phyloP scores from a whole-genome alignment of 176 grass and related monocot species.

The Leersia perrieri region DNA sequence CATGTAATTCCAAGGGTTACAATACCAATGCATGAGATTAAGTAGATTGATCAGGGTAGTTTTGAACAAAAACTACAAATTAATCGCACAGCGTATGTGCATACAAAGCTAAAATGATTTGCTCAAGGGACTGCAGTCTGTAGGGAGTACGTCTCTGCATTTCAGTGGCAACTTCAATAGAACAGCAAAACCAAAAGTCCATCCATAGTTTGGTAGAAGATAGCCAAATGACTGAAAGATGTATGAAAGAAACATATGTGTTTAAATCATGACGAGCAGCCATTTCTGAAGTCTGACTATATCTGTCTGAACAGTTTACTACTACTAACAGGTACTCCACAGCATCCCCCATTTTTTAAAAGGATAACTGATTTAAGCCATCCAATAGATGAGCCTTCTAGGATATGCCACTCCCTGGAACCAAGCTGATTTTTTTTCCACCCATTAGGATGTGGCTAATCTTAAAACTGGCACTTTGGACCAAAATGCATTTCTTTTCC shows the following conservation, averaged over 20 bases:
- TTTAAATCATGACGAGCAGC: neutral
- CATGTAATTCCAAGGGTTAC: neutral
- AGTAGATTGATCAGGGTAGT: neutral
- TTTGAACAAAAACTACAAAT: neutral
- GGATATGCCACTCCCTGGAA: too few relatives aligned
- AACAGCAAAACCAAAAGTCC: conserved; percentile 1
- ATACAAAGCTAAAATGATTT: neutral
- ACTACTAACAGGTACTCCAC: neutral
- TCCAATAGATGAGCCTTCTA: too few relatives aligned
- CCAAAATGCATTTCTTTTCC: too few relatives aligned
- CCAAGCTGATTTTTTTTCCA: too few relatives aligned
- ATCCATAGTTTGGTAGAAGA: neutral
- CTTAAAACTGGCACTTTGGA: too few relatives aligned
- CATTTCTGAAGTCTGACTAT: conserved; percentile 8
- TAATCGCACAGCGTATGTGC: neutral
- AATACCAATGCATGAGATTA: neutral
- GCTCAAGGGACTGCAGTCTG: neutral
- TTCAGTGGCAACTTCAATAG: neutral
- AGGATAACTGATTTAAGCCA: neutral
- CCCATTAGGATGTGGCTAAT: too few relatives aligned
- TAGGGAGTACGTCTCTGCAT: neutral
- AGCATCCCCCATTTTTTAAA: neutral
- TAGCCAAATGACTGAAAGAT: neutral
- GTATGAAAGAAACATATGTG: neutral
- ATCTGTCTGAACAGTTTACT: neutral